Conservation (phyloP, 352 stramenopile species). For the Thraustochytrium striatum region DNA sequence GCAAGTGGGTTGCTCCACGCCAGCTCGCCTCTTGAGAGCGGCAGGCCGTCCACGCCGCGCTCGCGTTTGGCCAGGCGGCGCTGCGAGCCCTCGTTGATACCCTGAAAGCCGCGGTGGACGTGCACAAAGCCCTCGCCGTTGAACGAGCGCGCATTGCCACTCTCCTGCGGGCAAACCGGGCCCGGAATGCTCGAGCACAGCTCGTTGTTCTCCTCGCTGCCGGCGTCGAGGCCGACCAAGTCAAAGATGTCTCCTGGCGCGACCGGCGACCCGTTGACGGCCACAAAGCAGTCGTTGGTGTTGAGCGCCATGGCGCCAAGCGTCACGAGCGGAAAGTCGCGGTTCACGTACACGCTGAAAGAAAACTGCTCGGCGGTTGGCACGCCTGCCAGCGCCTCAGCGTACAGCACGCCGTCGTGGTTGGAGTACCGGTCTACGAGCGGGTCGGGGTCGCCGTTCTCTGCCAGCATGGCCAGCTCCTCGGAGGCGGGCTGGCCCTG, state of each 20-base stretch:
- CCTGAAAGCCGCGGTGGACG: constrained; percentile 51
- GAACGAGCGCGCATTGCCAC: constrained; percentile 41
- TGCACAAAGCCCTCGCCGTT: constrained; percentile 56
- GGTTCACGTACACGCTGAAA: constrained; percentile 34
- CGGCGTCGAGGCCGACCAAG: constrained; percentile 50
- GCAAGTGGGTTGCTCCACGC: no score
- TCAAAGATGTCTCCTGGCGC: constrained; percentile 10
- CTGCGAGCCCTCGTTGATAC: constrained; percentile 42
- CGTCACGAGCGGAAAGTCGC: constrained; percentile 48
- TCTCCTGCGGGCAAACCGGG: constrained; percentile 43
- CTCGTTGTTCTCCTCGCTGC: constrained; percentile 56
- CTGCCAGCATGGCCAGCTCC: neutral
- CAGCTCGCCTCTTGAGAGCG: no score
- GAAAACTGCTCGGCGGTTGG: neutral
- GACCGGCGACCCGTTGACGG: constrained; percentile 50
- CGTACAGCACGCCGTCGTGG: neutral
- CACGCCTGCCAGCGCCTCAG: no score
- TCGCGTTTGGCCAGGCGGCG: no score
- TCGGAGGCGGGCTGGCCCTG: neutral
- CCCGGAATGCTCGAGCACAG: constrained; percentile 52
- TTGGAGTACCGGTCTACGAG: neutral
- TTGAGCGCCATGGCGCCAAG: constrained; percentile 53
- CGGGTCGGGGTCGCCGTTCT: neutral
- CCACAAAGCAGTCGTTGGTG: constrained; percentile 58
- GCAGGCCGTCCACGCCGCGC: no score